Evolutionary conservation across 805 yeast genomes (phyloP).

Genomic region (Kuraishia ogatae): DNA sequence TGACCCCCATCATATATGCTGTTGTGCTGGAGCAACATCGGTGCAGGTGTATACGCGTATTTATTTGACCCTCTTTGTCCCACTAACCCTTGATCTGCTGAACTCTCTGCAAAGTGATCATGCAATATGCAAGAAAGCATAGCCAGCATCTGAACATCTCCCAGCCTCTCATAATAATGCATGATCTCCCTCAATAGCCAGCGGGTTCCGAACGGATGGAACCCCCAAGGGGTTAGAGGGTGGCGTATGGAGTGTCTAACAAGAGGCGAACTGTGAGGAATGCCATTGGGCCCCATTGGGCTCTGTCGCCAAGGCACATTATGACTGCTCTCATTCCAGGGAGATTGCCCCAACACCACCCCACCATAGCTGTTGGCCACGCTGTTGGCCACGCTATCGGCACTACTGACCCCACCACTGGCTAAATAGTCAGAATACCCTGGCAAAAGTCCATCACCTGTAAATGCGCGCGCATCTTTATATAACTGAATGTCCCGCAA

Average conservation of each 20-base stretch:
- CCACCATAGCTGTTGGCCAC: too few species aligned
- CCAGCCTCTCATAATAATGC: slow-evolving; percentile 49
- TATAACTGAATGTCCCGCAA: background rate
- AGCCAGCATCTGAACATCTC: slow-evolving; percentile 84
- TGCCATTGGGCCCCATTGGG: slow-evolving; percentile 1
- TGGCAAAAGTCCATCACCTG: background rate
- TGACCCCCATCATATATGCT: background rate
- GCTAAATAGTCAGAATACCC: background rate
- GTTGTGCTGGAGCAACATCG: background rate
- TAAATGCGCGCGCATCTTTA: background rate
- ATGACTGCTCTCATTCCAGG: background rate
- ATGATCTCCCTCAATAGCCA: slow-evolving; percentile 60
- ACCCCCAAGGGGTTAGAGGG: slow-evolving; percentile 46
- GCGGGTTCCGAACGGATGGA: slow-evolving; percentile 65
- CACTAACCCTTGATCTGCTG: background rate
- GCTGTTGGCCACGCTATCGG: too few species aligned
- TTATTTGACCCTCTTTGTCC: background rate
- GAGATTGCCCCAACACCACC: background rate
- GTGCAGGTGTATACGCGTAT: background rate
- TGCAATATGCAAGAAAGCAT: slow-evolving; percentile 70
- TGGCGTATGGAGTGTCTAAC: background rate
- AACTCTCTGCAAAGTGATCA: slow-evolving; percentile 24
- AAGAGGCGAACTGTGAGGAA: background rate
- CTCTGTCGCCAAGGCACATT: too few species aligned
- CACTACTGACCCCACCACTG: background rate